Base-by-base conservation (phyloP, 1,139 yeast species). In the Protomyces gravidus region DNA sequence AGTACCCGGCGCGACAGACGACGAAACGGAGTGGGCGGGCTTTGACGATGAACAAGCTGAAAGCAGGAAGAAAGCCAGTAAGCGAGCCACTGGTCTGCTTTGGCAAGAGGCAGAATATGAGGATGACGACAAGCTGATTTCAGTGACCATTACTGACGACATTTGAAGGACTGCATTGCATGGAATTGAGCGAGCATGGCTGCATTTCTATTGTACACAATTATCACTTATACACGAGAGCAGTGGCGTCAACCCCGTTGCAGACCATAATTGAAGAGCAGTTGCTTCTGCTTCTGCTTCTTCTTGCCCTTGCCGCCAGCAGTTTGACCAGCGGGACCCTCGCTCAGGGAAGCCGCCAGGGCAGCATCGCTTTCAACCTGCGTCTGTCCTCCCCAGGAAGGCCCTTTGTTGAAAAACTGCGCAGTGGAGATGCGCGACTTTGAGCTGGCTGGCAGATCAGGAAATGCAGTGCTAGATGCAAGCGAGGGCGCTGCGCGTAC, bases 21-120 rank as follows among this genome's bases (percentile, higher is more conserved):
- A 63, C 11, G 68, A 63, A 25, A 68, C 68, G 25, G 73, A 70
- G 57, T 72, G 74, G 75, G 68, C 66, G 5, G 77, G 76, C 1
- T 66, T 72, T 47, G 64, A 63, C 6, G 73, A 70, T 33, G 67
- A 45, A 19, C 50, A 45, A 5, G 45, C 15, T 26, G 42, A 26
- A 30, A 27, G 32, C 32, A n/a, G 17, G 7, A 19, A 19, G n/a
- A 33, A n/a, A 13, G 21, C n/a, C 19, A 11, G 19, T 15, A 46
- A 26, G 36, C 21, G 11, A 3, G 36, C 19, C 5, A 32, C 15
- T 21, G 27, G 15, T 6, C 50, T 49, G 30, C 26, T 53, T 9
- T 53, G 58, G 58, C 19, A 28, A 32, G 51, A 45, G 17, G 39
- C 39, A 21, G 61, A 60, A 33, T 60, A 60, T 50, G 61, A 60